Base-by-base conservation (phyloP, 2,329 filamentous ascomycete genomes). In the Phaeosphaeriaceae sp. region DNA sequence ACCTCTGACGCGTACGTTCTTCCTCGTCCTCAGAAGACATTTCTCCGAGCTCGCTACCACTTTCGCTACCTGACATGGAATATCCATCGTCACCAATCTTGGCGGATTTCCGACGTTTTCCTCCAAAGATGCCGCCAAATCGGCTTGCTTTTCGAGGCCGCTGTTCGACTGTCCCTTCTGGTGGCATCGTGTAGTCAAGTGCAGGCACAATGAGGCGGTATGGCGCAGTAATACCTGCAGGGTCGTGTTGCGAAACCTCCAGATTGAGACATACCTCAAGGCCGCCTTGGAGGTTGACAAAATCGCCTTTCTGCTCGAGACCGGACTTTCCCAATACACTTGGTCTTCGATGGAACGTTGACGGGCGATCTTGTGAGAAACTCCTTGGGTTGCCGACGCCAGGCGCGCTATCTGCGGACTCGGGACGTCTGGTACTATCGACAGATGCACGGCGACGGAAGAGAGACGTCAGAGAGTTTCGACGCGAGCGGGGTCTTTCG, bases 251-350 rank as follows among this genome's bases (percentile, higher is more conserved):
- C 68, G 90, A 93, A 60, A 97, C 88, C 79, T 99, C 95, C 61
- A 97, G 88, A 68, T 97, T 97, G 45, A 99, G 79, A 51, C 88
- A 91, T 36, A 99, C 89, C 65, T 97, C 93, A 10, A 99, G 81
- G 0, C 92, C 93, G 27, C 90, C 90, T 72, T 95, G 87, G 0
- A 97, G 83, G 71, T 97, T 88, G 58, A 98, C 81, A 19, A 65
- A 73, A n/a, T 68, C 66, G 40, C 70, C 64, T 24, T 69, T 63
- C 22, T 72, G 72, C 49, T 76, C 72, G 24, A 75, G 48, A 1
- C 75, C 76, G 25, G 77, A 78, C 66, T 78, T 81, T 22, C 76
- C 72, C 13, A 78, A 70, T 3, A 82, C 61, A 11, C 80, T 82
- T 1, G 81, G 80, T 15, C 79, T 77, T 31, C 81, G 78, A 53